phyloP scores from a whole-genome alignment of 805 yeast species.

The Lachancea fermentati region DNA sequence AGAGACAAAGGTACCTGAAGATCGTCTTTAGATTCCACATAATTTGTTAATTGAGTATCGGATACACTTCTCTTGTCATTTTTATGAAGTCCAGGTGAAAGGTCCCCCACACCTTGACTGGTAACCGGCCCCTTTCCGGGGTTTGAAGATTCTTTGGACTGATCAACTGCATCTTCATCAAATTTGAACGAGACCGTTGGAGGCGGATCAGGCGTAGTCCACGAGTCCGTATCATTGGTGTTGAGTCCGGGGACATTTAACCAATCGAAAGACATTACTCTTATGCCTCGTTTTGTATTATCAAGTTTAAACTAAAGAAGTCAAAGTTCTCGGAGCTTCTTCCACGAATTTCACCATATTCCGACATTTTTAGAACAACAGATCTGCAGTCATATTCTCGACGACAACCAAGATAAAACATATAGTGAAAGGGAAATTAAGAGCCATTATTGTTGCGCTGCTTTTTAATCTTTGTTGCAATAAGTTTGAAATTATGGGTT shows the following conservation, averaged over 20 bases:
- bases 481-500: too few relatives aligned
- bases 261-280: slow-evolving; percentile 47
- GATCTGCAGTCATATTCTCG: too few relatives aligned
- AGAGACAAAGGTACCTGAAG: slow-evolving; percentile 54
- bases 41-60: slow-evolving; percentile 4
- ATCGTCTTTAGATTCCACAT: slow-evolving; percentile 34
- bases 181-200: slow-evolving; percentile 50
- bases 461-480: too few relatives aligned
- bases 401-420: too few relatives aligned
- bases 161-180: slow-evolving; percentile 5
- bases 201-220: slow-evolving; percentile 30
- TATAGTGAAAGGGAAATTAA: too few relatives aligned
- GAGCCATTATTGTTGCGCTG: too few relatives aligned
- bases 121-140: slow-evolving; percentile 2
- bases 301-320: not conserved
- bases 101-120: not conserved
- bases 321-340: not conserved
- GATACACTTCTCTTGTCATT: slow-evolving; percentile 7
- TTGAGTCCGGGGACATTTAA: slow-evolving; percentile 39
- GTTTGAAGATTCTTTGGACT: slow-evolving; percentile 4
- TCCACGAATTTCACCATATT: not conserved
- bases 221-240: slow-evolving; percentile 23
- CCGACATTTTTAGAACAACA: too few relatives aligned
- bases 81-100: not conserved
- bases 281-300: not conserved